Base-by-base conservation (phyloP, 2,329 filamentous ascomycete genomes). In the Periglandula ipomoeae region DNA sequence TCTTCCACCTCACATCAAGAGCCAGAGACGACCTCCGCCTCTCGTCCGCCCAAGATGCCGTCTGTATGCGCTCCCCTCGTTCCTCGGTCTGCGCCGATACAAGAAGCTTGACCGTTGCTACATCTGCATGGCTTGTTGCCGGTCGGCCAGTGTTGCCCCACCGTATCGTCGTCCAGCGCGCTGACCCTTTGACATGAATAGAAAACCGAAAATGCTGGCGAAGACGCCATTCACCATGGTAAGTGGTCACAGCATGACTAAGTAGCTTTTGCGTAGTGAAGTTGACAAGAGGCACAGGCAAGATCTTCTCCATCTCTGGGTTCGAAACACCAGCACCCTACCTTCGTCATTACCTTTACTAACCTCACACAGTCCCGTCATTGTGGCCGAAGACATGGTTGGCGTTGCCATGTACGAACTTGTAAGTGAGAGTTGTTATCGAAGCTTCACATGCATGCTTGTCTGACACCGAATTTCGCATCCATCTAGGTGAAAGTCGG, bases 351-450 rank as follows among this genome's bases (percentile, higher is more conserved):
- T 24, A 46, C 26, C 50, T 48, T 47, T 58, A 58, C 55, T 60
- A 51, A 54, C 50, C 24, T 48, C 43, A 40, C 44, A 39, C 56
- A 84, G 87, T 58, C 93, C 93, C 65, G 93, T 98, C 76, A 85
- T 98, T 62, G 81, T 98, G 60, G 93, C 91, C 66, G 91, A 97
- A 75, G 84, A 96, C 71, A 95, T 98, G 90, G 89, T 91, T 65
- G 93, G 93, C 69, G 93, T 93, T 79, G 90, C 93, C 70, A 98
- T 98, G 93, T 96, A 97, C 82, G 93, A 98, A 75, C 78, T 98
- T 75, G 89, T 89, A 76, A 60, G 82, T 68, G 19, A 23, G 9
- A 44, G 23, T 19, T 22, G n/a, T 37, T 10, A 9, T 9, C 37
- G 30, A 32, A 32, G 5, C 22, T 5, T 22, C 8, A 34, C 13